Evolutionary conservation across 352 stramenopile species (phyloP), one percentile per base, ranked within the genome.

Genomic region (Globisporangium cylindrosporum): DNA sequence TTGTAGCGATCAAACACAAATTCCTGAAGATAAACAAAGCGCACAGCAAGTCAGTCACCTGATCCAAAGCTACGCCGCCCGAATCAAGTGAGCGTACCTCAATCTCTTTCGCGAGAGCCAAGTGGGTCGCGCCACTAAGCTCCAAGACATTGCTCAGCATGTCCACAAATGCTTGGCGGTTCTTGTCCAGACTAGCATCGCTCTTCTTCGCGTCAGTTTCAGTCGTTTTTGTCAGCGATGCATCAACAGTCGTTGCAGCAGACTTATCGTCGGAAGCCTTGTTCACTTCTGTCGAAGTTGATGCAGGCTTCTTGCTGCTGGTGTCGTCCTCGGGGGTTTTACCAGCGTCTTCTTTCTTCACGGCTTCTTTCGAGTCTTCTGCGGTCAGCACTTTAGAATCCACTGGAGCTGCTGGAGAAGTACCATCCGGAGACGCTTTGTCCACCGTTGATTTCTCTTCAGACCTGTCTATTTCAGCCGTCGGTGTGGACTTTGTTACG

Each of bases 1-100:
- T 89, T 92, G 71, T 91, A 93, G 12, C 88, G 85, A 62, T 93
- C 88, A 69, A 89, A 93, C 41, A 95, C 77, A 59, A 82, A 74
- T 14, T 75, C 73, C 85, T 93, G 38, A 14, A 68, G 59, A 5
- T 41, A 22, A 65, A 61, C 51, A 53, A 67, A 29, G 25, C 38
- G 38, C 9, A 14, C 14, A 62, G 6, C n/a, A n/a, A 5, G 27
- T 59, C 32, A 59, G 27, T 15, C 25, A 32, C 29, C 29, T 32
- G 29, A 32, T 32, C 4, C 29, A 32, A 32, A 32, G 29, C 29
- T 32, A 32, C 29, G 29, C 29, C 29, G 29, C 29, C 29, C 29
- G 29, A 32, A 15, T n/a, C 55, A 58, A 27, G 22, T 6, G 1
- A 51, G 7, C 56, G 41, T 69, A 91, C 84, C 78, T 94, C 86